Percentiles rank a stretch among this genome's conserved stretches.
Conservation (phyloP, 2,329 filamentous ascomycete genomes). For the Botrytis elliptica region DNA sequence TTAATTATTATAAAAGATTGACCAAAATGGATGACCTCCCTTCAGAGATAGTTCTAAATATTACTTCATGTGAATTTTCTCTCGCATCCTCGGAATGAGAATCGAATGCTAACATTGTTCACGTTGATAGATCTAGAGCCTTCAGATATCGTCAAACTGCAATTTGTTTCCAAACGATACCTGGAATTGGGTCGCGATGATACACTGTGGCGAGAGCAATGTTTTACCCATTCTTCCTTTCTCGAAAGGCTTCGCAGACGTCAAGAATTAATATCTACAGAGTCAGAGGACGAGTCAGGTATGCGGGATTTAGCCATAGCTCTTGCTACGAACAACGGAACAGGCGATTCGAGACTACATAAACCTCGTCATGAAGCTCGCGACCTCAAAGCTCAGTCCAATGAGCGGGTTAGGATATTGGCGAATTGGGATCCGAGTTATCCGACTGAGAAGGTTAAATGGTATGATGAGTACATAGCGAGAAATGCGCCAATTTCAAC, state of each 20-base stretch:
- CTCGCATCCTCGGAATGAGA: background rate
- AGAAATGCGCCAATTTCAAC: slow-evolving; percentile 71
- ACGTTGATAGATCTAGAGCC: slow-evolving; percentile 57
- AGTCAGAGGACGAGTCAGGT: slow-evolving; percentile 43
- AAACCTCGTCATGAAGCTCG: slow-evolving; percentile 29
- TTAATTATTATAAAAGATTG: background rate
- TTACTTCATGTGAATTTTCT: slow-evolving; percentile 16
- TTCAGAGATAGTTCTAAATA: slow-evolving; percentile 21
- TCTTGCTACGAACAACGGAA: slow-evolving; percentile 33
- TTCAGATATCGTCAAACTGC: slow-evolving; percentile 63
- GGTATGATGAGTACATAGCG: slow-evolving; percentile 88
- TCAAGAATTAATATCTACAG: slow-evolving; percentile 44
- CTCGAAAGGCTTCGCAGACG: slow-evolving; percentile 59
- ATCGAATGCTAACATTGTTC: background rate
- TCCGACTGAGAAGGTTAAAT: slow-evolving; percentile 68
- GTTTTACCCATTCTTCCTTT: slow-evolving; percentile 68
- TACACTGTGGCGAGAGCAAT: slow-evolving; percentile 72
- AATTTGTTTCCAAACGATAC: slow-evolving; percentile 66
- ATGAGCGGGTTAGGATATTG: slow-evolving; percentile 56
- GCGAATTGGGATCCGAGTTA: slow-evolving; percentile 84
- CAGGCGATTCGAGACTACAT: slow-evolving; percentile 33
- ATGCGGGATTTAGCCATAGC: slow-evolving; percentile 38
- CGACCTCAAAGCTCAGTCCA: slow-evolving; percentile 32
- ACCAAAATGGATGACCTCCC: slow-evolving; percentile 21
- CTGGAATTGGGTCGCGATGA: slow-evolving; percentile 69